Evolutionary conservation across 805 yeast species (phyloP).

Genomic region (Saccharomyces mikatae): DNA sequence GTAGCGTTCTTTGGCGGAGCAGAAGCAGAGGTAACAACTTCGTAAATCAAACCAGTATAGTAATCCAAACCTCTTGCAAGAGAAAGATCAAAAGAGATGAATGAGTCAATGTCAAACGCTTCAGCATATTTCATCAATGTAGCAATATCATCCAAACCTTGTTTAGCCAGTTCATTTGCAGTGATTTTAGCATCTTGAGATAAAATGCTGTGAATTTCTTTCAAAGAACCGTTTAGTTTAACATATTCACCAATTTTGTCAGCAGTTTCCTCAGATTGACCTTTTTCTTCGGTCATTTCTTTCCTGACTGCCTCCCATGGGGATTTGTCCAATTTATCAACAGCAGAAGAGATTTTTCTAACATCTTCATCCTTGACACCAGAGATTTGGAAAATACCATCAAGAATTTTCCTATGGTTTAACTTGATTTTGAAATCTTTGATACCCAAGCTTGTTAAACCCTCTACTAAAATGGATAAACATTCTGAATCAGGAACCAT

Average conservation of each 20-base stretch:
- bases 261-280: conserved; percentile 85
- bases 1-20: conserved; percentile 87
- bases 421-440: conserved; percentile 83
- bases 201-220: conserved; percentile 51
- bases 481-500: conserved; percentile 97
- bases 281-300: conserved; percentile 88
- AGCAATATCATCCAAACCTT: conserved; percentile 76
- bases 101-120: conserved; percentile 65
- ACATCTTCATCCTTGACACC: conserved; percentile 94
- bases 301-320: conserved; percentile 93
- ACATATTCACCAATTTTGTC: conserved; percentile 90
- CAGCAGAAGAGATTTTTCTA: conserved; percentile 87
- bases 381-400: conserved; percentile 90
- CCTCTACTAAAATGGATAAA: conserved; percentile 74
- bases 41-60: conserved; percentile 94
- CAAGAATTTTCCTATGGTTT: conserved; percentile 91
- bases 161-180: conserved; percentile 62
- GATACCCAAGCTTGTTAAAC: conserved; percentile 76
- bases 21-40: conserved; percentile 88
- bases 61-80: conserved; percentile 96
- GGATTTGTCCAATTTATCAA: conserved; percentile 87
- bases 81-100: conserved; percentile 81
- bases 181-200: conserved; percentile 49
- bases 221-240: conserved; percentile 68
- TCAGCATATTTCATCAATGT: conserved; percentile 68